Base-by-base conservation (phyloP, 371 early-diverging fungal species). In the Saksenaea oblongispora region DNA sequence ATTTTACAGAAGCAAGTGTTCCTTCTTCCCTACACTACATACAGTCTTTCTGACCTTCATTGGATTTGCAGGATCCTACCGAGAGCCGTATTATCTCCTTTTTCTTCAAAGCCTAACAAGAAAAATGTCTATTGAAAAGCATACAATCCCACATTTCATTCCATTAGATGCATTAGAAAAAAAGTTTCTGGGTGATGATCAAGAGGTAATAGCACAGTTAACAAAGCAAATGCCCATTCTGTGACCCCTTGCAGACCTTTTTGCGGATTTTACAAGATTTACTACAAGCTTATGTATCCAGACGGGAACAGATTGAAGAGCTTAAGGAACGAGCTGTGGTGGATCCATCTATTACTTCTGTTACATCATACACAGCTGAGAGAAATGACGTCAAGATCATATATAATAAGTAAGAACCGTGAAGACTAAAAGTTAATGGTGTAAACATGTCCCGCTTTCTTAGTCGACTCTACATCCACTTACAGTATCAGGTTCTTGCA, bases 81-180 rank as follows among this genome's bases (percentile, higher is more conserved):
- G 61, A 24, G 80, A 80, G 15, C 70, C 75, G 0, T 80, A 73
- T 42, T 80, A 80, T 56, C 36, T 76, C 1, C 22, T 72, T 34
- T 75, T n/a, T 22, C 69, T 67, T 66, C 35, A n/a, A 34, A 18
- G 59, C 53, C 39, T 36, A 36, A 66, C 35, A 63, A 59, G 22
- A n/a, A 22, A 34, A 56, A 14, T 10, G 15, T 51, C 22, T 17
- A 66, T 68, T 34, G 61, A 61, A 54, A 71, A 41, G 54, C 71
- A 80, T 56, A 77, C 77, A 0, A 63, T 80, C 13, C 80, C 80
- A 0, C 47, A 63, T n/a, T 76, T 76, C 58, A 77, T 80, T 24
- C 74, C 66, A 10, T 2, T 77, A 1, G 34, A 71, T n/a, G 26
- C 39, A 5, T 27, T 77, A 10, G 61, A 55, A 37, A 39, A 63